phyloP scores from a whole-genome alignment of 2,329 filamentous ascomycete species.

The Ophiocordyceps camponoti-floridani region DNA sequence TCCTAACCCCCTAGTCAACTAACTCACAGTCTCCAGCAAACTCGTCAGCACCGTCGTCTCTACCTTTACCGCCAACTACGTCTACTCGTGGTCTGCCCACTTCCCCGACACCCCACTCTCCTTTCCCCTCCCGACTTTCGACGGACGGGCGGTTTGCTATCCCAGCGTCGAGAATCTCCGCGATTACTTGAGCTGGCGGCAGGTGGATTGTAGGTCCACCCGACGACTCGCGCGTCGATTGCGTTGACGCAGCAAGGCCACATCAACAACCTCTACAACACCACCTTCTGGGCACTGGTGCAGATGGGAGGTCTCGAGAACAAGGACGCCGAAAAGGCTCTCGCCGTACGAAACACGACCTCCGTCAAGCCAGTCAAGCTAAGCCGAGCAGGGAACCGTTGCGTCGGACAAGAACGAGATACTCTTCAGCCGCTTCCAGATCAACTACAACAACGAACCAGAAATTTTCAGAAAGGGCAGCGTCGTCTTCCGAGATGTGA shows the following conservation, averaged over 20 bases:
- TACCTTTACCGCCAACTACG: conserved; percentile 83
- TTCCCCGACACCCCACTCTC: conserved; percentile 58
- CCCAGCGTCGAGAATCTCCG: conserved; percentile 65
- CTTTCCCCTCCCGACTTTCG: conserved; percentile 71
- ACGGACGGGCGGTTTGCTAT: conserved; percentile 81
- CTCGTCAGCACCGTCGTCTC: conserved; percentile 81
- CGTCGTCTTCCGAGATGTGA: conserved; percentile 66
- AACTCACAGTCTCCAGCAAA: conserved; percentile 39
- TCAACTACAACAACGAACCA: conserved; percentile 95
- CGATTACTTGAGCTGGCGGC: conserved; percentile 94
- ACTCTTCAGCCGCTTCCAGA: conserved; percentile 68
- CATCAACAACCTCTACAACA: conserved; percentile 98
- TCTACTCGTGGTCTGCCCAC: conserved; percentile 59
- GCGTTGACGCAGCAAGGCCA: conserved; percentile 42
- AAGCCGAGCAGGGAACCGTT: conserved; percentile 49
- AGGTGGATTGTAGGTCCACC: conserved; percentile 67
- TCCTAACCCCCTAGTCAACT: background rate
- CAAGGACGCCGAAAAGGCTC: conserved; percentile 61
- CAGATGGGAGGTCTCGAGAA: conserved; percentile 57
- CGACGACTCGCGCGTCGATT: conserved; percentile 1
- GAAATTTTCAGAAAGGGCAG: conserved; percentile 91
- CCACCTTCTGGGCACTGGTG: conserved; percentile 83
- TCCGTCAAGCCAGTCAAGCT: background rate
- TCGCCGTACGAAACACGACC: conserved; percentile 38
- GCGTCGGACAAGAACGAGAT: conserved; percentile 92